Evolutionary conservation across 1,284 basidiomycete species (phyloP).

Genomic region (Phylloboletellus chloephorus): DNA sequence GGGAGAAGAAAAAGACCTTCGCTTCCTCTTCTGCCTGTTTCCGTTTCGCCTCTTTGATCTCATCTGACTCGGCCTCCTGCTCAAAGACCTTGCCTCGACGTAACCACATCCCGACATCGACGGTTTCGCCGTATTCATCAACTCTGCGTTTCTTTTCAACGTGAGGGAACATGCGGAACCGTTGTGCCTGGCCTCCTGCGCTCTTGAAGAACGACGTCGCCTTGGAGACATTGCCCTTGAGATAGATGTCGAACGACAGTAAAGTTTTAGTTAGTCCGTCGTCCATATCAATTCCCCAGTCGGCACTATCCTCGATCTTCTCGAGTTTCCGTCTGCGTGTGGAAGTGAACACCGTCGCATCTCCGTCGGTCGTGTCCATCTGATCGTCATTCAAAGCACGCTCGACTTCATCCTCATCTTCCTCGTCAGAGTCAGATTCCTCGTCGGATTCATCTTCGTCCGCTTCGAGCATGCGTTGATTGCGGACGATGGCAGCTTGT

Average conservation of each 20-base stretch:
- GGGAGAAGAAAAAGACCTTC: slow-evolving; percentile 39
- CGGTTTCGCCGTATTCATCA: slow-evolving; percentile 93
- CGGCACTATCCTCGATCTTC: slow-evolving; percentile 50
- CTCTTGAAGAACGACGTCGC: slow-evolving; percentile 81
- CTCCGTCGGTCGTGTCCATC: slow-evolving; percentile 41
- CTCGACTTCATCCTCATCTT: slow-evolving; percentile 66
- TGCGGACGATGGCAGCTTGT: slow-evolving; percentile 78
- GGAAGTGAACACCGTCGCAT: slow-evolving; percentile 16
- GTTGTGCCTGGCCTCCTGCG: slow-evolving; percentile 58
- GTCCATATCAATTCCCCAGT: slow-evolving; percentile 69
- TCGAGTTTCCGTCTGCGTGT: slow-evolving; percentile 39
- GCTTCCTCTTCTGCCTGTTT: slow-evolving; percentile 75
- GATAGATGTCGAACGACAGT: slow-evolving; percentile 91
- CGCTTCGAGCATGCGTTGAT: slow-evolving; percentile 86
- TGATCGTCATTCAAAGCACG: slow-evolving; percentile 49
- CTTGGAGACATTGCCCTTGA: slow-evolving; percentile 88
- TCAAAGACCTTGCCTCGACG: slow-evolving; percentile 84
- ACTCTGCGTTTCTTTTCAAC: slow-evolving; percentile 89
- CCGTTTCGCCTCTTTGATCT: slow-evolving; percentile 69
- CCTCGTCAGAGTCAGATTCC: slow-evolving; percentile 54
- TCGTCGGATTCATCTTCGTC: slow-evolving; percentile 68
- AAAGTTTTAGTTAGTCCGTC: slow-evolving; percentile 67
- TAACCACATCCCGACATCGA: slow-evolving; percentile 93
- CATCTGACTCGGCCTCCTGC: slow-evolving; percentile 80
- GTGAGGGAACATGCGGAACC: slow-evolving; percentile 97